These are phyloP conservation scores for Sarcodon sp. DNA, from an alignment of 768 basidiomycete genomes.

Conservation along the genomic window DNA sequence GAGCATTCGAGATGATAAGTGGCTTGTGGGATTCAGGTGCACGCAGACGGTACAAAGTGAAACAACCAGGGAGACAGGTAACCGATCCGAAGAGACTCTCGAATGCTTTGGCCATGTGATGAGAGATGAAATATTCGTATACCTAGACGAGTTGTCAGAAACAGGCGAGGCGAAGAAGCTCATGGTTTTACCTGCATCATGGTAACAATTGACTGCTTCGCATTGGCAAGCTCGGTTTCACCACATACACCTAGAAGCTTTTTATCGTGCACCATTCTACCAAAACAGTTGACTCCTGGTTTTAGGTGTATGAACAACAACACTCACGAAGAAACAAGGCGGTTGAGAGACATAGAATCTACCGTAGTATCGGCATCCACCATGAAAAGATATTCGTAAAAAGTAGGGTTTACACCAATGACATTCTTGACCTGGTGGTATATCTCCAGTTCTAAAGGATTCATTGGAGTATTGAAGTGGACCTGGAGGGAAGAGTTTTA, in stretches of 20 bases:
- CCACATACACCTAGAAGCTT: conserved; percentile 91
- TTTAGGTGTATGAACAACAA: neutral
- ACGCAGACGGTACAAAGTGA: conserved; percentile 91
- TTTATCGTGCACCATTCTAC: conserved; percentile 94
- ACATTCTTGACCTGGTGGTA: conserved; percentile 99
- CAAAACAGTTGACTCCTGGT: neutral
- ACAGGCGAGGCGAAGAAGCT: neutral
- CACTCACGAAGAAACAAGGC: conserved; percentile 85
- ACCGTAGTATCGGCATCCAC: conserved; percentile 95
- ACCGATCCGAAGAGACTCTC: conserved; percentile 95
- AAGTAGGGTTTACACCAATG: conserved; percentile 96
- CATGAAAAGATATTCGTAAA: conserved; percentile 93
- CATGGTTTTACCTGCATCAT: conserved; percentile 75
- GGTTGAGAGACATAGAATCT: conserved; percentile 76
- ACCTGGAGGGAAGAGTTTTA: conserved; percentile 36
- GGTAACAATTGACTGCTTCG: conserved; percentile 89
- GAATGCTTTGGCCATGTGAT: conserved; percentile 98
- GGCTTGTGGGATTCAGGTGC: conserved; percentile 95
- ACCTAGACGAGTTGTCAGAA: conserved; percentile 33
- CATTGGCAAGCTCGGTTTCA: conserved; percentile 86
- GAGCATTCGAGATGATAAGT: conserved; percentile 78
- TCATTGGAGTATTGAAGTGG: conserved; percentile 95
- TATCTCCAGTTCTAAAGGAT: conserved; percentile 93
- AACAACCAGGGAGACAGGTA: conserved; percentile 98
- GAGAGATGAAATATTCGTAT: conserved; percentile 98